These are phyloP conservation scores for Silene uniflora DNA, from an alignment of 148 eudicot species.

Conservation along the genomic window DNA sequence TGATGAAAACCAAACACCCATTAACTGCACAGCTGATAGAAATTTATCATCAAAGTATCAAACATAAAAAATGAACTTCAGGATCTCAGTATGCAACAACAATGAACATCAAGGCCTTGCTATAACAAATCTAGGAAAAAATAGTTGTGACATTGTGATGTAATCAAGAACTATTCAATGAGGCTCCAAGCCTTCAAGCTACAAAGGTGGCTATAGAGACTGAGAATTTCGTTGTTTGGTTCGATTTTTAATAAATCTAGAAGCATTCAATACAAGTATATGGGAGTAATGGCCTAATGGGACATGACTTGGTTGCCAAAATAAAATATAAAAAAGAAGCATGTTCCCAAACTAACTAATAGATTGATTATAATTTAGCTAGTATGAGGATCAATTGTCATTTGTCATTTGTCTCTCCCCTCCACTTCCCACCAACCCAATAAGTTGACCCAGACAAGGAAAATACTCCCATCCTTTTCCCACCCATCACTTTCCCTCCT, in stretches of 20 bases:
- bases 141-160: too few species aligned
- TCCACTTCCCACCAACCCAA: not conserved
- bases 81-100: too few species aligned
- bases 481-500: not conserved
- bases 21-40: too few species aligned
- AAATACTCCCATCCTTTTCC: not conserved
- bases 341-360: not conserved
- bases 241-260: not conserved
- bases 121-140: not conserved
- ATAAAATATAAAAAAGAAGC: not conserved
- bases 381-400: not conserved
- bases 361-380: not conserved
- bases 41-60: too few species aligned
- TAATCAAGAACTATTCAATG: too few species aligned
- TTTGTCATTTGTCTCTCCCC: not conserved
- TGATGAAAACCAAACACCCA: too few species aligned
- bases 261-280: not conserved
- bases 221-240: not conserved
- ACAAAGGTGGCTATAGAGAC: not conserved
- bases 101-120: not conserved
- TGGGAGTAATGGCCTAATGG: not conserved
- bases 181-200: too few species aligned
- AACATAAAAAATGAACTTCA: too few species aligned
- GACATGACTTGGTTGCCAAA: not conserved
- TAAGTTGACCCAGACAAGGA: not conserved